Evolutionary conservation across 2,329 filamentous ascomycete genomes (phyloP).

Genomic region (Microdochium paspali): DNA sequence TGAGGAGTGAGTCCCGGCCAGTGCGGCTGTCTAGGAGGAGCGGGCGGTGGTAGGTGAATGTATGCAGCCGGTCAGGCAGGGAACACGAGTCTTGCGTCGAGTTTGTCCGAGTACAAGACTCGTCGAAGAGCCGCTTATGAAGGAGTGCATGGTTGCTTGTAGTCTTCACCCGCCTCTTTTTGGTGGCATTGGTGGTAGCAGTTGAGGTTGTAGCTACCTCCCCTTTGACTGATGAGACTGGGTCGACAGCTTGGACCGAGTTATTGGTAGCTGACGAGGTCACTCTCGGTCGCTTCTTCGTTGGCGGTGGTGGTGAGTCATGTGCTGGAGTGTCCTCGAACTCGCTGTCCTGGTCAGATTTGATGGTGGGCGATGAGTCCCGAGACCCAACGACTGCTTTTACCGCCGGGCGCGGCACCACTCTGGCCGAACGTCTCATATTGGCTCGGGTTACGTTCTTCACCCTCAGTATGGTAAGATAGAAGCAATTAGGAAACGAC

Average conservation of each 20-base stretch:
- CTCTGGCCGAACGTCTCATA: not conserved
- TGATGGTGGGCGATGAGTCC: not conserved
- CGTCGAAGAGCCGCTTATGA: conserved; percentile 13
- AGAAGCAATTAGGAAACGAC: too few relatives aligned
- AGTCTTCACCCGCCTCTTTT: conserved; percentile 3
- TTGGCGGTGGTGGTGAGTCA: not conserved
- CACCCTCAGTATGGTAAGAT: too few relatives aligned
- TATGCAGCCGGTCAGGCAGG: conserved; percentile 23
- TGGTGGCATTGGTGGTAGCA: not conserved
- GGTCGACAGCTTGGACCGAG: not conserved
- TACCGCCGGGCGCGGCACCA: not conserved
- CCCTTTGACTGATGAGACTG: not conserved
- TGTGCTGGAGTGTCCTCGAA: not conserved
- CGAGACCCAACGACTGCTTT: not conserved
- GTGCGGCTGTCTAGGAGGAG: conserved; percentile 30
- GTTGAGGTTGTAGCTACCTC: not conserved
- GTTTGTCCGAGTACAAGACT: not conserved
- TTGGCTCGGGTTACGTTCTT: not conserved
- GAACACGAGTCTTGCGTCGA: conserved; percentile 4
- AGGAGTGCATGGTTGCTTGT: conserved; percentile 6
- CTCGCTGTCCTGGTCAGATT: not conserved
- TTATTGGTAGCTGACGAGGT: not conserved
- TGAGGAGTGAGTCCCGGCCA: conserved; percentile 28
- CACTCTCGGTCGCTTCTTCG: not conserved
- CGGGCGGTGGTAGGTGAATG: conserved; percentile 37